phyloP scores from a whole-genome alignment of 441 rosid genomes.

The Brassica hybrid region DNA sequence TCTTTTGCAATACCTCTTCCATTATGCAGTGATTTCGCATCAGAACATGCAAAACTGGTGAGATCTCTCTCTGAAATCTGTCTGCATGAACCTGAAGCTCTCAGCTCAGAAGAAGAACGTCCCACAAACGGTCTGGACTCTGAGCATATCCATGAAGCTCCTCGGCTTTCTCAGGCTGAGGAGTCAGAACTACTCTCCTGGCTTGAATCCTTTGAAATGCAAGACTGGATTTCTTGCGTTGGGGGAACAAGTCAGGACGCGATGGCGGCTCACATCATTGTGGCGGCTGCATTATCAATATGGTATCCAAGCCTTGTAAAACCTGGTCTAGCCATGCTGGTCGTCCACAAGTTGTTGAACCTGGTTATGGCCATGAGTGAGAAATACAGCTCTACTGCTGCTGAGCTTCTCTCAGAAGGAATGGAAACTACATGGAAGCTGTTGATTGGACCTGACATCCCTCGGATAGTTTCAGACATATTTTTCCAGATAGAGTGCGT shows the following conservation, averaged over 20 bases:
- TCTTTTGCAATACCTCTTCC: conserved; percentile 84
- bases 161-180: conserved; percentile 58
- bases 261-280: conserved; percentile 93
- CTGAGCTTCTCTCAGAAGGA: conserved; percentile 95
- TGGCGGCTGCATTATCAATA: conserved; percentile 92
- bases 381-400: conserved; percentile 89
- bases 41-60: conserved; percentile 60
- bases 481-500: conserved; percentile 95
- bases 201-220: conserved; percentile 92
- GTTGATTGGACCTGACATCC: conserved; percentile 77
- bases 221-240: conserved; percentile 96
- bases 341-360: conserved; percentile 81
- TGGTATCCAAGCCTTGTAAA: conserved; percentile 98
- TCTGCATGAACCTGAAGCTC: conserved; percentile 47
- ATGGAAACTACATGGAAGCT: conserved; percentile 88
- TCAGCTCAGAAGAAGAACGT: conserved; percentile 42
- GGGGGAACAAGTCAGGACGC: conserved; percentile 99
- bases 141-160: conserved; percentile 45
- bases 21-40: conserved; percentile 62
- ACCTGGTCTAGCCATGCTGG: conserved; percentile 70
- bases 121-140: conserved; percentile 45
- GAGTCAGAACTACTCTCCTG: conserved; percentile 72
- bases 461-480: conserved; percentile 78
- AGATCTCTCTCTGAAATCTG: conserved; percentile 58
- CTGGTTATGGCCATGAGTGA: conserved; percentile 94